phyloP scores from a whole-genome alignment of 2,329 filamentous ascomycete species.

The Fusarium sp. region DNA sequence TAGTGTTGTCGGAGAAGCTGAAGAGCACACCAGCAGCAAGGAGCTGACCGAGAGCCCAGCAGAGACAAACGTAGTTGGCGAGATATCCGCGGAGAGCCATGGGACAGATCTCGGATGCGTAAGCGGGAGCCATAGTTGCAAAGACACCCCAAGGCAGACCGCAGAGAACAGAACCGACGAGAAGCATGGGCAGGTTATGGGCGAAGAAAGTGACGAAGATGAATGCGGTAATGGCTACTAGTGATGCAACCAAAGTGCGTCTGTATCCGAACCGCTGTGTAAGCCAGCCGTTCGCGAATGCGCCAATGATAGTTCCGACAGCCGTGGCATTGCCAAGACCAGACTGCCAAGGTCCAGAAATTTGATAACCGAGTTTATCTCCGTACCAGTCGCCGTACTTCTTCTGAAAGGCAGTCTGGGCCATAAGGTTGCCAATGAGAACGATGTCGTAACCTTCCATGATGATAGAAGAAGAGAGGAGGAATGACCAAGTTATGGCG shows the following conservation, averaged over 20 bases:
- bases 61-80: conserved; percentile 57
- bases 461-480: conserved; percentile 39
- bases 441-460: conserved; percentile 44
- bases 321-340: conserved; percentile 12
- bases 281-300: conserved; percentile 40
- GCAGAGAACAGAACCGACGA: conserved; percentile 60
- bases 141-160: conserved; percentile 58
- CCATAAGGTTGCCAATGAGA: conserved; percentile 40
- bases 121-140: conserved; percentile 55
- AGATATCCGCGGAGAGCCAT: conserved; percentile 55
- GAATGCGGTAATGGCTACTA: conserved; percentile 50
- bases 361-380: conserved; percentile 35
- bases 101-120: conserved; percentile 58
- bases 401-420: conserved; percentile 38
- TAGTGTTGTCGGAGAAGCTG: conserved; percentile 19
- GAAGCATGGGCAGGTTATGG: conserved; percentile 52
- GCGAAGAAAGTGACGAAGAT: conserved; percentile 51
- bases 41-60: conserved; percentile 56
- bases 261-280: conserved; percentile 45
- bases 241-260: conserved; percentile 60
- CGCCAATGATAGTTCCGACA: conserved; percentile 40
- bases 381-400: conserved; percentile 40
- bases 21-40: conserved; percentile 49
- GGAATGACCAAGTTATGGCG: conserved; percentile 40
- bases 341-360: conserved; percentile 29